phyloP scores from a whole-genome alignment of 441 rosid genomes.

The Pelargonium citronellum region DNA sequence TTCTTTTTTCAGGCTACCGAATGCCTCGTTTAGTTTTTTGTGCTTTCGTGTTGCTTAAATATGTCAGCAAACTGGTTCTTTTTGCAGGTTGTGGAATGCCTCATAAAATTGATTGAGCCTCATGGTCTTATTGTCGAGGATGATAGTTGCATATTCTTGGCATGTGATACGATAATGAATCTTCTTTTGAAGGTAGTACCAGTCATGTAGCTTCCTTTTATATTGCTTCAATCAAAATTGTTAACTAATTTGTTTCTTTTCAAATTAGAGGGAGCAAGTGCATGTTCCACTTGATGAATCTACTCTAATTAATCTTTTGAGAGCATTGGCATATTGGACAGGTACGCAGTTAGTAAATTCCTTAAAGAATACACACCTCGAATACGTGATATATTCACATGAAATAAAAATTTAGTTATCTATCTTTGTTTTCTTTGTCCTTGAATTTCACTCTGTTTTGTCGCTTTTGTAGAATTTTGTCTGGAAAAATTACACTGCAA shows the following conservation, averaged over 20 bases:
- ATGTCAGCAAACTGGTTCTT: slow-evolving; percentile 4
- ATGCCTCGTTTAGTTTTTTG: too few species aligned
- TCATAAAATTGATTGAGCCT: slow-evolving; percentile 47
- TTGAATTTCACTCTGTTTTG: not conserved
- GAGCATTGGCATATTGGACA: slow-evolving; percentile 65
- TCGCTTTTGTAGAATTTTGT: too few species aligned
- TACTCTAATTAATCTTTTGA: slow-evolving; percentile 43
- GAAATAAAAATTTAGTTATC: not conserved
- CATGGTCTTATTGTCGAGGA: slow-evolving; percentile 34
- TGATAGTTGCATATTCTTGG: slow-evolving; percentile 53
- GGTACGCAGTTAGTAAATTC: slow-evolving; percentile 37
- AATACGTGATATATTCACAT: not conserved
- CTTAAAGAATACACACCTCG: slow-evolving; percentile 1
- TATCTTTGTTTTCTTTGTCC: not conserved
- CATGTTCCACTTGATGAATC: slow-evolving; percentile 40
- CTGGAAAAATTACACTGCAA: too few species aligned
- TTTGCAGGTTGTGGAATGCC: slow-evolving; percentile 66
- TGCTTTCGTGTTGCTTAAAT: too few species aligned
- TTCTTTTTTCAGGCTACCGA: not conserved
- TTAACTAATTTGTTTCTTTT: slow-evolving; percentile 16
- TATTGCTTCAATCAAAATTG: slow-evolving; percentile 8
- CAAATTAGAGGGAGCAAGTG: slow-evolving; percentile 45
- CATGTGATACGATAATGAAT: slow-evolving; percentile 82
- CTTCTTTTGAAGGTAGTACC: slow-evolving; percentile 68
- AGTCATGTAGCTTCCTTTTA: slow-evolving; percentile 11